These are phyloP conservation scores for Cryptosporidium meleagridis DNA, from an alignment of 169 alveolate genomes.

Conservation along the genomic window DNA sequence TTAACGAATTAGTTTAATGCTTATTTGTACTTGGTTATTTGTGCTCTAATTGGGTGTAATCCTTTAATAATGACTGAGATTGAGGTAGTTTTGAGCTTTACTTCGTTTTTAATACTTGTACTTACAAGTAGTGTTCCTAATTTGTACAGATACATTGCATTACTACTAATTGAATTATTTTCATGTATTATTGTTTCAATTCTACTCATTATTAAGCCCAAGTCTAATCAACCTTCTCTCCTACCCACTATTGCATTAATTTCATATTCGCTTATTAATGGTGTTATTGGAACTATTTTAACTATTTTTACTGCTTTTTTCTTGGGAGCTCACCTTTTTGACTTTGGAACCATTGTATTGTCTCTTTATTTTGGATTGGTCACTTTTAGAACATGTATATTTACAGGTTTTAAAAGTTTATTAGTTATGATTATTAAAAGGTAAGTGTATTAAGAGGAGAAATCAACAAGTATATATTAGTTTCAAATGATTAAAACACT, in stretches of 20 bases:
- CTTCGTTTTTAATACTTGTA: background rate
- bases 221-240: background rate
- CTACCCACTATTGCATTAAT: constrained; percentile 3
- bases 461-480: background rate
- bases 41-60: background rate
- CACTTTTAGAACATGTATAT: constrained; percentile 26
- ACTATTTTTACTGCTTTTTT: constrained; percentile 10
- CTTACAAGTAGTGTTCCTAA: background rate
- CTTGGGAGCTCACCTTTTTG: constrained; percentile 45
- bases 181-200: constrained; percentile 12
- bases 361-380: constrained; percentile 30
- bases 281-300: constrained; percentile 15
- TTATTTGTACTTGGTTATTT: background rate
- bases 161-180: background rate
- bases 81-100: background rate
- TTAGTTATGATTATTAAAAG: constrained; percentile 30
- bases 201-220: background rate
- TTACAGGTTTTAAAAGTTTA: constrained; percentile 42
- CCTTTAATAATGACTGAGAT: background rate
- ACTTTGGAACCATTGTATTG: constrained; percentile 20
- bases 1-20: background rate
- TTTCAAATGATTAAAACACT: constrained; percentile 54
- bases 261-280: constrained; percentile 18
- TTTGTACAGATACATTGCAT: constrained; percentile 20
- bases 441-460: constrained; percentile 25